Base-by-base conservation (phyloP, 1,139 yeast species). In the Geotrichum candidum region DNA sequence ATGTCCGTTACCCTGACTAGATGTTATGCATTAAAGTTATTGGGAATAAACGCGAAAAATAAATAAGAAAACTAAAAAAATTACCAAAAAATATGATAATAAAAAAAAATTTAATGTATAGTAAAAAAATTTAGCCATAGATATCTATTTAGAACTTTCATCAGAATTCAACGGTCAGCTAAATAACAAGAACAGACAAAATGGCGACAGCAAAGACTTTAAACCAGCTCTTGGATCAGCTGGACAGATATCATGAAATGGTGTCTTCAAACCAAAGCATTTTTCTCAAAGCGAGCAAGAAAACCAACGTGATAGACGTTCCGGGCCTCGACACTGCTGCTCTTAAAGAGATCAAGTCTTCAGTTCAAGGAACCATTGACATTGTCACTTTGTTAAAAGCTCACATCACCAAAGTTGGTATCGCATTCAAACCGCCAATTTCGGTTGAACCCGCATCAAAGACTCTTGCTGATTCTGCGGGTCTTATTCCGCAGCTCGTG, bases 331-430 rank as follows among this genome's bases (percentile, higher is more conserved):
- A 54, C 33, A n/a, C 29, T 50, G 4, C 31, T 51, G 23, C 50
- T 13, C 3, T 56, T 15, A 57, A 70, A 27, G 68, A 77, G 58
- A 69, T 74, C 60, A 66, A 81, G 1, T 73, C 84, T 10, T 69
- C 73, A 38, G 79, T 82, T 3, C 69, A 68, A 6, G 69, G 76
- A 15, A 87, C 88, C 33, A 72, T 71, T 11, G 90, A 89, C 70
- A 72, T 87, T 15, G 73, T 84, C 45, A 78, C 81, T 62, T 76
- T 90, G 54, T 77, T 87, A n/a, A 84, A 81, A 72, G 94, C 96
- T 1, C 92, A 88, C 71, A 79, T 87, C 1, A 89, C 96, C 2
- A 89, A 88, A 72, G 78, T 88, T 2, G 96, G 96, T 5, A 84
- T 90, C 51, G 82, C 90, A 0, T 87, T 85, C 73, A 84, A 85